These are phyloP conservation scores for Amanita rubescens DNA, from an alignment of 768 basidiomycete genomes.

Conservation along the genomic window DNA sequence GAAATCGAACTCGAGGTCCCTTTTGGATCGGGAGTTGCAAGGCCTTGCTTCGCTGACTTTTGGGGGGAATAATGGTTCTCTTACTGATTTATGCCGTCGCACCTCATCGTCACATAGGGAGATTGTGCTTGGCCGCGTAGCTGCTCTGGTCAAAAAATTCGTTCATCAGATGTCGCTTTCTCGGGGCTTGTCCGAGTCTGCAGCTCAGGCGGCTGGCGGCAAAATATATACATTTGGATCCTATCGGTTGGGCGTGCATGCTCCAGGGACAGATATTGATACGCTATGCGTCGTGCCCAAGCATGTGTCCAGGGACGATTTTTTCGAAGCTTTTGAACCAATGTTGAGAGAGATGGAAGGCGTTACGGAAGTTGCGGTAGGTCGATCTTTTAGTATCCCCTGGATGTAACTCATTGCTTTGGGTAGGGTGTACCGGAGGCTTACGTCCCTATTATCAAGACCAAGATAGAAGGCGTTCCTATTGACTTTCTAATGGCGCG, in stretches of 20 bases:
- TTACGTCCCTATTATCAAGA: slow-evolving; percentile 91
- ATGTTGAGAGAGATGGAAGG: slow-evolving; percentile 84
- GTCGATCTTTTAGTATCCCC: slow-evolving; percentile 23
- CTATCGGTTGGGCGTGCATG: slow-evolving; percentile 95
- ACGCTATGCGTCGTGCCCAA: slow-evolving; percentile 97
- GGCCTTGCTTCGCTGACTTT: neutral
- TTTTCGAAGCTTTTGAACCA: slow-evolving; percentile 84
- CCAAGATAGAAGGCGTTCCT: slow-evolving; percentile 86
- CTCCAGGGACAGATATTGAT: slow-evolving; percentile 94
- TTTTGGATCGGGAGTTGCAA: neutral
- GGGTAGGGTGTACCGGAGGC: slow-evolving; percentile 90
- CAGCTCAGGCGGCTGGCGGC: slow-evolving; percentile 86
- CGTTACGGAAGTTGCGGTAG: slow-evolving; percentile 81
- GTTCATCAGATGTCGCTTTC: slow-evolving; percentile 75
- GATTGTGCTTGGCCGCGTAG: slow-evolving; percentile 84
- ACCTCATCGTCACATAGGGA: slow-evolving; percentile 63
- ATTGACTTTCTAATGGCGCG: slow-evolving; percentile 94
- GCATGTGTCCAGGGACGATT: slow-evolving; percentile 93
- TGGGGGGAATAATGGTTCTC: neutral
- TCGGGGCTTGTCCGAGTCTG: slow-evolving; percentile 79
- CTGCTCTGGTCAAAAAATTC: slow-evolving; percentile 87
- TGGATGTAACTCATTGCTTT: slow-evolving; percentile 5
- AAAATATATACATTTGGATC: slow-evolving; percentile 99
- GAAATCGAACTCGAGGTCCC: neutral
- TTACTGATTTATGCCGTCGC: slow-evolving; percentile 1